Base-by-base conservation (phyloP, 176 grass and related monocot genomes). In the Carex scoparia region DNA sequence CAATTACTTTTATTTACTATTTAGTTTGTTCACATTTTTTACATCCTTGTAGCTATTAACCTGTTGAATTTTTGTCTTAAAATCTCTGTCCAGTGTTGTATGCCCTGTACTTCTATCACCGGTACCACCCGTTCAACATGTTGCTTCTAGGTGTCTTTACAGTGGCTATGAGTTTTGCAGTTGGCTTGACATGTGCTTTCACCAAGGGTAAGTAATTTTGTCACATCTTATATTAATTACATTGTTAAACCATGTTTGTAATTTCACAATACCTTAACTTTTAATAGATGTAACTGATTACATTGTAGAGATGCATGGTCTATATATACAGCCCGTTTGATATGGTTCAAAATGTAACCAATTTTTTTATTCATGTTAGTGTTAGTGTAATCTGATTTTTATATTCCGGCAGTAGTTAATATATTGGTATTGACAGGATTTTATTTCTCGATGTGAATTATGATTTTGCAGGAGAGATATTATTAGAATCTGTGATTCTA, bases 171-270 rank as follows among this genome's bases (percentile, higher is more conserved):
- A 98, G 93, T 89, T 94, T 98, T 84, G 89, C 91, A 0, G 93
- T 98, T 32, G 95, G 95, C 0, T 80, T 98, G 65, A 93, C 83
- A 61, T 94, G 95, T 65, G 95, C 95, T 32, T 98, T 94, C 91
- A 93, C 89, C 9, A 92, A 90, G 8, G 89, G 90, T 89, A 87
- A 80, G 35, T 23, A 23, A 23, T 23, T 23, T 23, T 23, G 23
- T 23, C 23, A 23, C 23, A 60, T 37, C n/a, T 84, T 57, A 18
- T 75, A 54, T 54, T 14, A 1, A 31, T 53, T 54, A 53, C 46
- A 30, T 74, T 74, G 42, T 18, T 51, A 74, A 27, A 49, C 30
- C n/a, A 51, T 75, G 7, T 40, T 42, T 51, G 14, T 51, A 51
- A 51, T 51, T 48, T 74, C n/a, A 74, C 42, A 74, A 53, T 28